phyloP scores from a whole-genome alignment of 805 yeast species.

The Yarrowia divulgata region DNA sequence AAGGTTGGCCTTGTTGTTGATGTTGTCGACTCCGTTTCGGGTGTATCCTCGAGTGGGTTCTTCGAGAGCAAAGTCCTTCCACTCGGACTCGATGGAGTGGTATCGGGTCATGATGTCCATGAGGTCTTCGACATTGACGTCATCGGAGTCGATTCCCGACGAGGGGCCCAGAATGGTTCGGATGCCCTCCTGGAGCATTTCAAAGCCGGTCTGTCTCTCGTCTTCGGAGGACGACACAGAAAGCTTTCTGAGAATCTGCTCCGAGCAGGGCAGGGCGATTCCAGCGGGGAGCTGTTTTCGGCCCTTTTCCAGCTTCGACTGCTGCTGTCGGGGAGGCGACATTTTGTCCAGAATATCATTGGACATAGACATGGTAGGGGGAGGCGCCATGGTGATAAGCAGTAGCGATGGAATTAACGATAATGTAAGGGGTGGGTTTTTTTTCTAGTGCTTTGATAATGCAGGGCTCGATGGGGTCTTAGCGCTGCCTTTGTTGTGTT shows the following conservation, averaged over 20 bases:
- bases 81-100: conserved; percentile 58
- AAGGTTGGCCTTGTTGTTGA: conserved; percentile 74
- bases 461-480: conserved; percentile 35
- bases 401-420: background rate
- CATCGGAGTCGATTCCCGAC: conserved; percentile 53
- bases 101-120: conserved; percentile 58
- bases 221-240: conserved; percentile 31
- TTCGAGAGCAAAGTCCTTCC: conserved; percentile 64
- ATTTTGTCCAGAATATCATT: background rate
- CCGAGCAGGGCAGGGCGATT: conserved; percentile 25
- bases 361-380: conserved; percentile 17
- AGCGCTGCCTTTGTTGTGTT: conserved; percentile 23
- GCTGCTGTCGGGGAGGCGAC: conserved; percentile 17
- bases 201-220: conserved; percentile 44
- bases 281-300: conserved; percentile 16
- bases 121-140: conserved; percentile 61
- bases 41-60: conserved; percentile 61
- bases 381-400: background rate
- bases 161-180: conserved; percentile 51
- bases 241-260: conserved; percentile 35
- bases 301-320: conserved; percentile 15
- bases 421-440: background rate
- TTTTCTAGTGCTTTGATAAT: conserved; percentile 26
- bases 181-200: conserved; percentile 50
- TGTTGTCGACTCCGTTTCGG: conserved; percentile 75